A percentile compares a stretch with the other conserved stretches of the same genome.
Evolutionary conservation across 78 protist genomes (phyloP).

Genomic region (Dictyostelium firmibasis): DNA sequence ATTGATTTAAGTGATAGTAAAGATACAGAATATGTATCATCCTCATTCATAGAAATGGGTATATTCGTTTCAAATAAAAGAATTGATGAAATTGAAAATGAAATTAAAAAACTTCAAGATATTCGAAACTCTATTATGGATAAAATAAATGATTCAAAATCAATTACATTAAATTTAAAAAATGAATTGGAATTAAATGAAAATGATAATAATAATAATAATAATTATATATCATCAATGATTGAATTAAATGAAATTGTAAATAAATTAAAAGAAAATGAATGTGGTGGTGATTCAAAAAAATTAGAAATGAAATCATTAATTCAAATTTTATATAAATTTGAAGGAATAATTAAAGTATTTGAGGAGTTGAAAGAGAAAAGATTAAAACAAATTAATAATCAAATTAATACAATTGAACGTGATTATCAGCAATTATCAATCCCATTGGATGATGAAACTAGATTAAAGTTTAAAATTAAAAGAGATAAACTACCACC

Average conservation of each 20-base stretch:
- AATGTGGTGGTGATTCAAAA: not conserved
- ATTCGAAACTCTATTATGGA: not conserved
- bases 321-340: not conserved
- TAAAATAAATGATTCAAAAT: not conserved
- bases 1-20: not conserved
- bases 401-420: not conserved
- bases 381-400: not conserved
- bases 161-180: not conserved
- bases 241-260: not conserved
- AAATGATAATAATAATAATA: no score
- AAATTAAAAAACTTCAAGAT: slow-evolving; percentile 13
- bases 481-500: not conserved
- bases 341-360: not conserved
- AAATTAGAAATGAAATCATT: not conserved
- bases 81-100: not conserved
- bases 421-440: not conserved
- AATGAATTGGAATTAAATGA: not conserved
- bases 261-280: not conserved
- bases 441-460: not conserved
- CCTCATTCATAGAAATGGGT: not conserved
- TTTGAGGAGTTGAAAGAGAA: not conserved
- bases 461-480: not conserved
- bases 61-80: not conserved
- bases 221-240: no score
- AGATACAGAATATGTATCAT: not conserved